phyloP scores from a whole-genome alignment of 2,329 filamentous ascomycete species.

The Monilinia laxa region DNA sequence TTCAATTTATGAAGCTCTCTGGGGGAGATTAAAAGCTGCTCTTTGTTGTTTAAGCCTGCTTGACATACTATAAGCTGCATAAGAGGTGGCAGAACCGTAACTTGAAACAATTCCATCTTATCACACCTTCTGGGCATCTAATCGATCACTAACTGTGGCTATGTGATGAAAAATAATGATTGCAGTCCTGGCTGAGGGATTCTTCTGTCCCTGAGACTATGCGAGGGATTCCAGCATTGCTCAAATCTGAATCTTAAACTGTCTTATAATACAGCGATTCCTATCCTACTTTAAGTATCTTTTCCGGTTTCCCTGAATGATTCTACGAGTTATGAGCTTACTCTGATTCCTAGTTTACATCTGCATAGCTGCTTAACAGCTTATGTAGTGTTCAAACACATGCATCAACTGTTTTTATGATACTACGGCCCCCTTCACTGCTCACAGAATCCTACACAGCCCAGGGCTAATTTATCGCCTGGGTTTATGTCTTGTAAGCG shows the following conservation, averaged over 20 bases:
- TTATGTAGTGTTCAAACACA: too few species aligned
- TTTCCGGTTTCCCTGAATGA: rapidly evolving
- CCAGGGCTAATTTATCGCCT: too few species aligned
- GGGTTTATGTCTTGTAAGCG: too few species aligned
- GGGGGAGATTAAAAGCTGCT: not conserved
- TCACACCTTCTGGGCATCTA: not conserved
- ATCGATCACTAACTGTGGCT: not conserved
- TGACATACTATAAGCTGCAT: not conserved
- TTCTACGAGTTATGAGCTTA: rapidly evolving
- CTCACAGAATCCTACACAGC: too few species aligned
- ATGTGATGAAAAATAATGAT: rapidly evolving
- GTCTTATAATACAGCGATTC: not conserved
- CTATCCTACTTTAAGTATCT: too few species aligned
- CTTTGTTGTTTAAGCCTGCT: not conserved
- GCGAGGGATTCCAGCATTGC: too few species aligned
- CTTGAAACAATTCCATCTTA: rapidly evolving
- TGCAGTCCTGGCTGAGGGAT: rapidly evolving
- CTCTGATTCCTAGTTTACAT: not conserved
- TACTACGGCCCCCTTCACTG: too few species aligned
- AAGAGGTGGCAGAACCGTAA: too few species aligned
- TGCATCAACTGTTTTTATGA: too few species aligned
- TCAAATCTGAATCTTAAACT: not conserved
- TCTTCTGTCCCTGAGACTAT: not conserved
- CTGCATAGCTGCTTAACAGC: not conserved
- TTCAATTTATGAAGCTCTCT: not conserved